Percentiles rank a stretch among this genome's conserved stretches.
Conservation (phyloP, 208 protist genomes). For the Leishmania tarentolae region DNA sequence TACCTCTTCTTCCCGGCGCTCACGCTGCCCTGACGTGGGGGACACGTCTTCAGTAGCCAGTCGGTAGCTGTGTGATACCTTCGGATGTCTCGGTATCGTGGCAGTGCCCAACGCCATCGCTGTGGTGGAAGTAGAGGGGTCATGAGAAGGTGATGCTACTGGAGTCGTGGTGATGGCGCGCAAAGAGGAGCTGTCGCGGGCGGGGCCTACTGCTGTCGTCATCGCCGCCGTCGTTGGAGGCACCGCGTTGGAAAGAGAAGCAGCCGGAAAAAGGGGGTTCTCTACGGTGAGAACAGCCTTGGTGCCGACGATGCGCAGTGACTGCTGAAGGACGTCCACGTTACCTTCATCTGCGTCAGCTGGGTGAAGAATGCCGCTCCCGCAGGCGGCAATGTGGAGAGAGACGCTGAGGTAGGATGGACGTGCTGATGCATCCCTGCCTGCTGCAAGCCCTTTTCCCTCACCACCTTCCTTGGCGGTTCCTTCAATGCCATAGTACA, state of each 20-base stretch:
- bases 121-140: neutral
- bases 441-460: neutral
- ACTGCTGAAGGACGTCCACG: slow-evolving; percentile 18
- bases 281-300: slow-evolving; percentile 21
- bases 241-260: neutral
- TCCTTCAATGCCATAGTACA: slow-evolving; percentile 30
- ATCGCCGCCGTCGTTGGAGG: neutral
- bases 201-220: neutral
- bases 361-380: neutral
- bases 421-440: neutral
- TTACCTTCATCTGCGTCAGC: neutral
- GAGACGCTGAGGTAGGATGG: slow-evolving; percentile 24
- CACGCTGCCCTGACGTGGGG: slow-evolving; percentile 2
- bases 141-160: neutral
- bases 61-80: slow-evolving; percentile 18
- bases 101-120: neutral
- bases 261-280: slow-evolving; percentile 19
- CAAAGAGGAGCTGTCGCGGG: neutral
- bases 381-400: slow-evolving; percentile 17
- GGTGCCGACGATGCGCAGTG: slow-evolving; percentile 23
- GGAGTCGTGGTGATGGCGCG: neutral
- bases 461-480: neutral
- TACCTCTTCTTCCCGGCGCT: slow-evolving; percentile 13
- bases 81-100: neutral
- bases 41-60: slow-evolving; percentile 23